Evolutionary conservation across 345 rosid species (phyloP), one percentile per base, ranked within the genome.

Genomic region (Citrus mangshanensis): DNA sequence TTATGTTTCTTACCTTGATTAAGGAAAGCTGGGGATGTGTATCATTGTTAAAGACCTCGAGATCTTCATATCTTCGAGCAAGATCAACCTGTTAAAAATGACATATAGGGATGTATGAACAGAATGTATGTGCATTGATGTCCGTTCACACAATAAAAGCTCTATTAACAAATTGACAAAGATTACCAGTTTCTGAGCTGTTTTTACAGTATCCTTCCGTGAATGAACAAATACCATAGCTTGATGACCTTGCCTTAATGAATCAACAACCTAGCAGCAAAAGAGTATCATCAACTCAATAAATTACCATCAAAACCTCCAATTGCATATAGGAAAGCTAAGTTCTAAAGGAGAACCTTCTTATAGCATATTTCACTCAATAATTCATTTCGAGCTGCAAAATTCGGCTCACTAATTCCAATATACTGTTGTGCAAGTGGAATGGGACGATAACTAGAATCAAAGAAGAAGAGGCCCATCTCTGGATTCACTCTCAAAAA

Each of bases 201-300:
- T 95, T 89, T 95, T 95, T 78, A 89, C 93, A 25, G 99, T 95
- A 86, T 95, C 99, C 87, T 95, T 95, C 51, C 99, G 86, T 34
- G 99, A 92, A 87, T 95, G 98, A 84, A 95, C 99, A 89, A 95
- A 95, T 27, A 95, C 91, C 99, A 95, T 95, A 37, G 88, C 98
- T 79, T 95, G 99, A 86, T 95, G 92, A 66, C 99, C 99, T 85
- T 92, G 97, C 88, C 80, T 90, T 64, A 95, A 51, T 60, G 99
- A 93, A 82, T 93, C 96, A 81, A 87, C 90, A 80, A 95, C 92
- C 99, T 95, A 82, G 78, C 77, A 81, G 78, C 77, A 84, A 68
- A 71, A 78, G 68, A 65, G 38, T 55, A 74, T 28, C 67, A 70
- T 79, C 79, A 77, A 66, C 40, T 62, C 69, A 40, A 61, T 77